These are phyloP conservation scores for Leptographium wingfieldii DNA, from an alignment of 2,329 filamentous ascomycete genomes.

Conservation along the genomic window DNA sequence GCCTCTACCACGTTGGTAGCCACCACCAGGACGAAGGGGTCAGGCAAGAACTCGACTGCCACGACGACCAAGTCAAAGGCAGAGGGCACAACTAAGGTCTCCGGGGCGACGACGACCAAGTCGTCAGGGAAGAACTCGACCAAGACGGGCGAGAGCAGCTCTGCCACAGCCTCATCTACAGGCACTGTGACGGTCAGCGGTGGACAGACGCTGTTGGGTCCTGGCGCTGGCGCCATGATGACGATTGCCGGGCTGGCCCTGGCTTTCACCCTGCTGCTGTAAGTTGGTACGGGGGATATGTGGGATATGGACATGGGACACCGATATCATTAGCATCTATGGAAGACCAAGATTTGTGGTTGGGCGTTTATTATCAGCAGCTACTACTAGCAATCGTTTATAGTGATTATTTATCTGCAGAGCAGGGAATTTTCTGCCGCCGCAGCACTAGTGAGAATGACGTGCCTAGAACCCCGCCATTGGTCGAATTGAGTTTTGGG, in stretches of 20 bases:
- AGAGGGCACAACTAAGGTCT: no score
- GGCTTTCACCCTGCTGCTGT: constrained; percentile 7
- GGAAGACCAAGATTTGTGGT: neutral
- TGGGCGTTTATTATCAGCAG: neutral
- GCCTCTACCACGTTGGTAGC: neutral
- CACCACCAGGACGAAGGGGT: constrained; percentile 2
- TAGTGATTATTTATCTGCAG: neutral
- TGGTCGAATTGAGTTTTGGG: neutral
- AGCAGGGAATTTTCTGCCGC: neutral
- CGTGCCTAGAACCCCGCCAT: neutral
- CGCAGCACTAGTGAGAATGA: neutral
- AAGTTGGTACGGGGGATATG: neutral
- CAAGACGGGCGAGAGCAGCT: neutral
- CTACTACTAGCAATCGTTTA: neutral
- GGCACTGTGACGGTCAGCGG: constrained; percentile 4
- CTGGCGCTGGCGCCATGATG: constrained; percentile 4
- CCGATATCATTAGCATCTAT: neutral
- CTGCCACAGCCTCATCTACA: neutral
- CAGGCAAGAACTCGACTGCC: neutral
- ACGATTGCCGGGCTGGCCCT: constrained; percentile 8
- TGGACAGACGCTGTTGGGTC: neutral
- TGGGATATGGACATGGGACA: neutral
- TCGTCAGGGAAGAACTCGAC: constrained; percentile 2
- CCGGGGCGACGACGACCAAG: neutral
- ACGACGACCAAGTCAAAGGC: neutral